A percentile compares a stretch with the other conserved stretches of the same genome.
Conservation (phyloP, 768 basidiomycete species). For the Mycena haematopus region DNA sequence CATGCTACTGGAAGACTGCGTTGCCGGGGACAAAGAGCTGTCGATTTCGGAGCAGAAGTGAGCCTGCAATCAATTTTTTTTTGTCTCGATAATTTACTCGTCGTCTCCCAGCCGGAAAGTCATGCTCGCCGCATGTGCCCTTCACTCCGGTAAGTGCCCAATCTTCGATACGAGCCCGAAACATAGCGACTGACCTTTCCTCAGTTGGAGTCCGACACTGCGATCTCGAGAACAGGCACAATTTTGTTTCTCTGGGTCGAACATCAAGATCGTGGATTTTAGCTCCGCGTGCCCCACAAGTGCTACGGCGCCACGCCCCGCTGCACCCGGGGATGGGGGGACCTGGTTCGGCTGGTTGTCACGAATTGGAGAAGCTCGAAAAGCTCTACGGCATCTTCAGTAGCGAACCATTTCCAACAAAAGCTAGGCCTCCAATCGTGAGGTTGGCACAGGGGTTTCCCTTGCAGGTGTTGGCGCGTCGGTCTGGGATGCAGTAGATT, state of each 20-base stretch:
- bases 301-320: conserved; percentile 13
- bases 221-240: conserved; percentile 8
- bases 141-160: conserved; percentile 16
- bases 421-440: no score
- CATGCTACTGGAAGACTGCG: conserved; percentile 24
- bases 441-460: no score
- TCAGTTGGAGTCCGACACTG: conserved; percentile 19
- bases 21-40: not conserved
- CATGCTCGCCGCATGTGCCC: conserved; percentile 26
- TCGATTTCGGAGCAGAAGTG: conserved; percentile 11
- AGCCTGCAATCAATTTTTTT: not conserved
- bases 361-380: conserved; percentile 11
- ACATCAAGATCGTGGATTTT: conserved; percentile 26
- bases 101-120: conserved; percentile 15
- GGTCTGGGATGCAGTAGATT: no score
- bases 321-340: conserved; percentile 13
- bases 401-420: no score
- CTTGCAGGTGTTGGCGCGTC: no score
- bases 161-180: not conserved
- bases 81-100: not conserved
- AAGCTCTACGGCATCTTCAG: conserved; percentile 8
- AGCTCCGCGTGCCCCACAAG: conserved; percentile 12
- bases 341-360: conserved; percentile 1
- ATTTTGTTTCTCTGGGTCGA: conserved; percentile 17
- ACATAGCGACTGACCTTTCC: not conserved